These are phyloP conservation scores for Bonia amplexicaulis DNA, from an alignment of 176 grass and related monocot genomes.

Conservation along the genomic window DNA sequence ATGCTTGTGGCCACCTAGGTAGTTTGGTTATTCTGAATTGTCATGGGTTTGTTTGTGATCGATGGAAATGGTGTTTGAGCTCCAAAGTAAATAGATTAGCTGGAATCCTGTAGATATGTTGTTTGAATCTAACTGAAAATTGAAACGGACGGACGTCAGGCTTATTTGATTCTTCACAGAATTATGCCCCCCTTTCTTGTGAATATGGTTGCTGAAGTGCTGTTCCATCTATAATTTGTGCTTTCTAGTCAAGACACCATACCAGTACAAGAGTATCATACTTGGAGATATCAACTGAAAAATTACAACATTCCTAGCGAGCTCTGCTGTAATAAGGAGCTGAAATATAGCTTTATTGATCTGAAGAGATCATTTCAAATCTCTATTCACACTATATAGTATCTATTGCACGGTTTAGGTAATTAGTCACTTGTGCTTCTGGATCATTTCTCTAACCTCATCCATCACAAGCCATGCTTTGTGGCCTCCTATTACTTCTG, in stretches of 20 bases:
- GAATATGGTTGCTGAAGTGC: neutral
- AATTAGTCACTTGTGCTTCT: constrained; percentile 53
- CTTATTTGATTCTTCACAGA: constrained; percentile 44
- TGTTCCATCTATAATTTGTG: neutral
- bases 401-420: neutral
- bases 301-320: neutral
- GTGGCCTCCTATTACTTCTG: constrained; percentile 83
- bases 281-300: neutral
- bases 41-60: neutral
- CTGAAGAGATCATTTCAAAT: neutral
- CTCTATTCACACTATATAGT: constrained; percentile 23
- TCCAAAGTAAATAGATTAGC: neutral
- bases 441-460: constrained; percentile 95
- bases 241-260: neutral
- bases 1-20: neutral
- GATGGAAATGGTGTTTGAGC: constrained; percentile 12
- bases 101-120: constrained; percentile 14
- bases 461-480: constrained; percentile 98
- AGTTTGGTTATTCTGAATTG: constrained; percentile 8
- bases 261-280: neutral
- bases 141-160: neutral
- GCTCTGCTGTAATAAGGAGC: neutral
- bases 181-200: neutral
- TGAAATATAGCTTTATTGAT: constrained; percentile 26
- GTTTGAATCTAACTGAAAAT: neutral